phyloP scores from a whole-genome alignment of 805 yeast species.

The Scheffersomyces amazonensis region DNA sequence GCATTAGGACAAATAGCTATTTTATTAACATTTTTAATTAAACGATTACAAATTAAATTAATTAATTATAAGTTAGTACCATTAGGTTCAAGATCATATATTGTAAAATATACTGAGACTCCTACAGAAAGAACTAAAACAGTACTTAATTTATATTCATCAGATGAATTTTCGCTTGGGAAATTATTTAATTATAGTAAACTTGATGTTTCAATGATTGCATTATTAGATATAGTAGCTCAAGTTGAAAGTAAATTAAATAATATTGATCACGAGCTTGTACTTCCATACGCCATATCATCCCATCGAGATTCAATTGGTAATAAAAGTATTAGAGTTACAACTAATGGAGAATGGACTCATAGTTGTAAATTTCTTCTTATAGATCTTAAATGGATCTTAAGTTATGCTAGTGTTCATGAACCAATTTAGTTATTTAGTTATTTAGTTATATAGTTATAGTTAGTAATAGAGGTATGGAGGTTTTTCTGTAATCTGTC shows the following conservation, averaged over 20 bases:
- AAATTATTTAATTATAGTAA: slow-evolving; percentile 70
- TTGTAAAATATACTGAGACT: slow-evolving; percentile 45
- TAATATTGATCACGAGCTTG: slow-evolving; percentile 50
- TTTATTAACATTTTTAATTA: slow-evolving; percentile 60
- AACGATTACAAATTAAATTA: slow-evolving; percentile 53
- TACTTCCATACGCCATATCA: slow-evolving; percentile 71
- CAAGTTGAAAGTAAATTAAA: slow-evolving; percentile 47
- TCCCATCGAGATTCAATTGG: slow-evolving; percentile 63
- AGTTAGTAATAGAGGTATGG: no score
- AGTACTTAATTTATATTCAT: slow-evolving; percentile 56
- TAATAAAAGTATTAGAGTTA: slow-evolving; percentile 68
- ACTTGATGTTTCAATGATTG: slow-evolving; percentile 79
- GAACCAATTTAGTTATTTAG: no score
- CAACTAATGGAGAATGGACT: slow-evolving; percentile 83
- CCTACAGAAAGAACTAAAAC: slow-evolving; percentile 27
- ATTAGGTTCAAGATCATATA: slow-evolving; percentile 78
- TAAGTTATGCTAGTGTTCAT: slow-evolving; percentile 62
- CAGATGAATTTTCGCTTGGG: slow-evolving; percentile 72
- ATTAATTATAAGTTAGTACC: slow-evolving; percentile 68
- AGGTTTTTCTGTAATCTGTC: no score
- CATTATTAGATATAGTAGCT: slow-evolving; percentile 59
- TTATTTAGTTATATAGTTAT: no score
- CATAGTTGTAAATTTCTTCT: slow-evolving; percentile 79
- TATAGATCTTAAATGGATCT: slow-evolving; percentile 77
- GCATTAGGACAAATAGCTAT: slow-evolving; percentile 84